Evolutionary conservation across 23 red algal species (phyloP), one percentile per base, ranked within the genome.

Genomic region (Porphyridium purpureum): DNA sequence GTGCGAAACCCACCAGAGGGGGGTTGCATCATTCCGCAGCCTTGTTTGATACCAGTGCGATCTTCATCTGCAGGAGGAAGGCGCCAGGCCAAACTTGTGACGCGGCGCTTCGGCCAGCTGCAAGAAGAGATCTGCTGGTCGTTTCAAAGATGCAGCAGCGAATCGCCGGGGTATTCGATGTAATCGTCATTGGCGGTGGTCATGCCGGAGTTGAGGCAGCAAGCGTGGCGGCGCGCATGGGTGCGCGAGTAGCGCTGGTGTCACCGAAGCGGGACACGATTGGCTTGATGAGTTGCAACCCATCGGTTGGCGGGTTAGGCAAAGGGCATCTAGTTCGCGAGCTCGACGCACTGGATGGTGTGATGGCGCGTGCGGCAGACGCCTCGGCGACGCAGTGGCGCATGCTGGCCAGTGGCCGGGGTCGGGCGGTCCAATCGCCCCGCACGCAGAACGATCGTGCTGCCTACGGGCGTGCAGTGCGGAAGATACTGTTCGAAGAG

Each of bases 261-360:
- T 72, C 64, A 1, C 77, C 68, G 42, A 57, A 52, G 9, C 29
- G 50, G 38, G 55, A 54, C 22, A 32, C 64, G 4, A 64, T 83
- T 29, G 77, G 77, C 1, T 52, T 59, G 29, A 71, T 83, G 66
- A 70, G 62, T 33, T 83, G 77, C 47, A 83, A 83, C 49, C 77
- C 77, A 4, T 71, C 64, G 35, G 52, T 83, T 47, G 77, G 77
- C 22, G 77, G 77, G 21, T 46, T 83, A 17, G 77, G 77, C 4
- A 83, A 83, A 31, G 77, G 77, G n/a, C 77, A 83, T 24, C 46
- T 83, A 26, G 77, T 83, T 4, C 64, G 77, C 15, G 77, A 83
- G 57, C 52, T 83, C 19, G 77, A 83, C 49, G 77, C 77, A n/a
- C 50, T 83, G 35, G 66, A 63, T 55, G 77, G 77, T 31, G 27